Evolutionary conservation across 805 yeast genomes (phyloP).

Genomic region (Nakazawaea siamensis): DNA sequence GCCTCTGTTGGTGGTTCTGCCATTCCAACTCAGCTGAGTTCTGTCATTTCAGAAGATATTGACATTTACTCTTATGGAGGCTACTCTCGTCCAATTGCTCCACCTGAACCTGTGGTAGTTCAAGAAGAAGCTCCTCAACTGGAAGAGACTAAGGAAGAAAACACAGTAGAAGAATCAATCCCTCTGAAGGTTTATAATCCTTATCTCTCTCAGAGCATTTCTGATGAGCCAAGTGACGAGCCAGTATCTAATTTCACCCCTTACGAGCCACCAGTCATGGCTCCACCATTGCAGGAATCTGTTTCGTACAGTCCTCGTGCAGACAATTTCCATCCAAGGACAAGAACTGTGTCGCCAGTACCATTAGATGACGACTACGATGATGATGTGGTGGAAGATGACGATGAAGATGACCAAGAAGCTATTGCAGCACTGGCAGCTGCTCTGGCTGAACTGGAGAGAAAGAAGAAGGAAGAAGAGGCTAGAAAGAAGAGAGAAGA

Average conservation of each 20-base stretch:
- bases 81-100: slow-evolving; percentile 2
- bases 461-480: slow-evolving; percentile 16
- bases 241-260: not conserved
- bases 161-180: too few relatives aligned
- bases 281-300: not conserved
- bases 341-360: not conserved
- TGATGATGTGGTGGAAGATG: slow-evolving; percentile 35
- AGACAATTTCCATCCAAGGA: not conserved
- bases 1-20: not conserved
- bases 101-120: not conserved
- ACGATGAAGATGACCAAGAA: slow-evolving; percentile 29
- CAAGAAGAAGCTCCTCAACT: not conserved
- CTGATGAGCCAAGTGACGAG: not conserved
- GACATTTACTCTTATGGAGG: slow-evolving; percentile 8
- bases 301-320: not conserved
- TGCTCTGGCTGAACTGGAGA: slow-evolving; percentile 12
- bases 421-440: slow-evolving; percentile 13
- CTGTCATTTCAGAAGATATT: not conserved
- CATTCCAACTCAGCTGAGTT: not conserved
- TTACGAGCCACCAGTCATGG: not conserved
- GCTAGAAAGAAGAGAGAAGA: slow-evolving; percentile 15
- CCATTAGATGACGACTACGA: slow-evolving; percentile 32
- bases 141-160: too few relatives aligned
- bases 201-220: too few relatives aligned
- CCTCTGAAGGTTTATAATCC: too few relatives aligned